Base-by-base conservation (phyloP, 1,139 yeast genomes). In the Candida glucosophila region DNA sequence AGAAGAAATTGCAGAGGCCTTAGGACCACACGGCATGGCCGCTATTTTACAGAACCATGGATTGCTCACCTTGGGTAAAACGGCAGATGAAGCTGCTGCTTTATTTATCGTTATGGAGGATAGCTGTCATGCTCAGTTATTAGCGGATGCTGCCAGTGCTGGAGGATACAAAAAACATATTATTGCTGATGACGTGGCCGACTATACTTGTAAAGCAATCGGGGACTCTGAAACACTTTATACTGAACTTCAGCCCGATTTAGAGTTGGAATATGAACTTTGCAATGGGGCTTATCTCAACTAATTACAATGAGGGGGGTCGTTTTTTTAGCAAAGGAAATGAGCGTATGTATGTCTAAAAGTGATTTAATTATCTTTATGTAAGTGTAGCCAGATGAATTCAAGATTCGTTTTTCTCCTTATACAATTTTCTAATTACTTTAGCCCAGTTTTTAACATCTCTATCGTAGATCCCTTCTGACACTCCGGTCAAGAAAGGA, bases 51-150 rank as follows among this genome's bases (percentile, higher is more conserved):
- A 73, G 44, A 82, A 80, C 53, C 93, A 82, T 45, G 93, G 93
- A 9, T 61, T 81, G 21, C 51, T 82, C 37, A 81, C 93, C 2
- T 82, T 77, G 4, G 94, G 93, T 6, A 37, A 55, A 18, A 80
- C 88, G 2, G 82, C 81, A 7, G 93, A 80, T 43, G 93, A 81
- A 54, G 93, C 93, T 3, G 90, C 90, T 3, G 76, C 73, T 43
- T 50, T 79, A 32, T 81, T 73, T 49, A 67, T 77, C 1, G 56
- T 78, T 33, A 57, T 76, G 70, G 94, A 81, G 45, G 68, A 70
- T 42, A 51, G 73, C 6, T 81, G 93, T 47, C 70, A 79, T 41
- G 71, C 72, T n/a, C 92, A 81, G 50, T 52, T 81, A 39, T 51
- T 71, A 33, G 86, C 73, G 37, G 88, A 80, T 43, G 77, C 77